phyloP scores from a whole-genome alignment of 352 stramenopile genomes.

The Albugo candida region DNA sequence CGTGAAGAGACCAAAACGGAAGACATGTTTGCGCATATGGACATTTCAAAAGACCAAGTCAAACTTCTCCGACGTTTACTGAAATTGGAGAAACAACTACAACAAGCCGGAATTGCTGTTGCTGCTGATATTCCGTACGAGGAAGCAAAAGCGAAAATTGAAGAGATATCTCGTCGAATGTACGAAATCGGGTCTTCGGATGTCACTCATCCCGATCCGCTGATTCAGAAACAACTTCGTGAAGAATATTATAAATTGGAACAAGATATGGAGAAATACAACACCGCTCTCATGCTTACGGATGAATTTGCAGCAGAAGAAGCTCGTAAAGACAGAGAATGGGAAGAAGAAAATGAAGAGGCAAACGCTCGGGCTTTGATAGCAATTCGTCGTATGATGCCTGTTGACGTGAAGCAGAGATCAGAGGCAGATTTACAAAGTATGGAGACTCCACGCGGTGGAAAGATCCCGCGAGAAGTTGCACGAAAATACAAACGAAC shows the following conservation, averaged over 20 bases:
- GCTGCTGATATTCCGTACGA: constrained; percentile 87
- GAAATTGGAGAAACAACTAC: constrained; percentile 69
- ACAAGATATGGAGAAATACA: constrained; percentile 90
- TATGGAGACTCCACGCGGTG: constrained; percentile 45
- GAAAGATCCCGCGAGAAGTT: constrained; percentile 52
- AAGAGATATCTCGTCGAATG: constrained; percentile 82
- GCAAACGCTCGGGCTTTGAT: constrained; percentile 77
- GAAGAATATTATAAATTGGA: constrained; percentile 87
- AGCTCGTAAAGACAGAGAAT: constrained; percentile 78
- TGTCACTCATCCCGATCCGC: constrained; percentile 63
- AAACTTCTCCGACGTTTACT: constrained; percentile 56
- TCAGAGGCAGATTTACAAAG: constrained; percentile 70
- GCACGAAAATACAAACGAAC: constrained; percentile 85
- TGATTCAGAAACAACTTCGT: constrained; percentile 65
- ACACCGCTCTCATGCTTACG: constrained; percentile 80
- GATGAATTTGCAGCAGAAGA: constrained; percentile 84
- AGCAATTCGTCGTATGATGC: constrained; percentile 82
- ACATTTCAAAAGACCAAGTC: constrained; percentile 55
- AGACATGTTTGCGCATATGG: constrained; percentile 51
- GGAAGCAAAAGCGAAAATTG: constrained; percentile 79
- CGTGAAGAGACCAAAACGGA: constrained; percentile 22
- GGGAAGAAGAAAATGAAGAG: constrained; percentile 80
- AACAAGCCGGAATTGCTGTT: constrained; percentile 71
- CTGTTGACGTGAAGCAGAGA: constrained; percentile 82
- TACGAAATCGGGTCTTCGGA: constrained; percentile 82